Base-by-base conservation (phyloP, 2,329 filamentous ascomycete genomes). In the Penicillium rolfsii region DNA sequence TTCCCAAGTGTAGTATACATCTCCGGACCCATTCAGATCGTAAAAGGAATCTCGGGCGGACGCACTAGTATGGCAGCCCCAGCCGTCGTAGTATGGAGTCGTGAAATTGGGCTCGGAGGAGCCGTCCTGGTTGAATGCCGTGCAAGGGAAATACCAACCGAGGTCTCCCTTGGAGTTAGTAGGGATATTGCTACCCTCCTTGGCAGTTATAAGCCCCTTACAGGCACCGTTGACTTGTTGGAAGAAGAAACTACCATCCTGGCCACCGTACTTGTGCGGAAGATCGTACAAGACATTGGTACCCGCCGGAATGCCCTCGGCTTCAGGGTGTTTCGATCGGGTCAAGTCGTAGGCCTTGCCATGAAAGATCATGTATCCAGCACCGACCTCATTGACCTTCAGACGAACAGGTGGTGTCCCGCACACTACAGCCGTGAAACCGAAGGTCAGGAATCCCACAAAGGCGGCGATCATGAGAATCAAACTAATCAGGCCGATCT, bases 151-250 rank as follows among this genome's bases (percentile, higher is more conserved):
- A 75, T 99, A 99, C 94, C 95, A 99, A 1, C 89, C 95, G 63
- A 99, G 80, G 59, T 96, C 88, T 6, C 85, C 87, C 55, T 88
- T 79, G 28, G 76, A 78, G 73, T 96, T 89, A 5, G 89, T 90
- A 1, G 93, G 92, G 8, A 99, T 87, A 69, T 92, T 89, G 0
- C 82, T 82, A 1, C 84, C 74, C 1, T 89, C 86, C 7, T 83
- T 77, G 0, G 67, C 67, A 2, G 87, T 96, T 73, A 99, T 97
- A 59, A 98, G 79, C 9, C 85, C 90, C 80, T 98, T 99, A 84
- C 95, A 99, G 64, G 90, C 91, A 52, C 95, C 96, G 70, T 99
- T 99, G 76, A 99, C 95, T 67, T 98, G 96, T 75, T 99, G 95
- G 79, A 99, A 99, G 72, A 99, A 80, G 75, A 99, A 99, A 73